A percentile compares a stretch with the other conserved stretches of the same genome.
Evolutionary conservation across 1,284 basidiomycete species (phyloP).

Genomic region (Schizophyllum amplum): DNA sequence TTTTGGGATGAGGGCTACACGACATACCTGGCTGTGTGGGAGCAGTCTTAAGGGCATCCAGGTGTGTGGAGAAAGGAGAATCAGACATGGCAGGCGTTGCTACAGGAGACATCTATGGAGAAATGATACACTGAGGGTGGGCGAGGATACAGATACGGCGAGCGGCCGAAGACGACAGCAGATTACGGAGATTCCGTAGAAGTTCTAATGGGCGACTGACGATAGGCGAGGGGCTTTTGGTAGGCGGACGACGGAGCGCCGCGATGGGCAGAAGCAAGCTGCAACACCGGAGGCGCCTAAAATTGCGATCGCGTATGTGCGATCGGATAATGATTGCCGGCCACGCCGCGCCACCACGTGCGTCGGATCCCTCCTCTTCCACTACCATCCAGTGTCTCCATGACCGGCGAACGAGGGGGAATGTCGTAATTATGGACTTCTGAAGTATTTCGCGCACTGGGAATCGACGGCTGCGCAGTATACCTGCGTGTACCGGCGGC

Average conservation of each 20-base stretch:
- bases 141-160: background rate
- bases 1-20: constrained; percentile 5
- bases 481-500: too few species aligned
- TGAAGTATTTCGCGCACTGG: too few species aligned
- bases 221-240: background rate
- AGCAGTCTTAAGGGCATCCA: constrained; percentile 59
- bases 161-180: background rate
- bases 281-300: background rate
- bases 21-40: constrained; percentile 65
- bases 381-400: background rate
- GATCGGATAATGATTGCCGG: background rate
- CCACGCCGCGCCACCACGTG: background rate
- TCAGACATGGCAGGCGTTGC: constrained; percentile 36
- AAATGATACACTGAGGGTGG: constrained; percentile 15
- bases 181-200: background rate
- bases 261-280: background rate
- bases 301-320: background rate
- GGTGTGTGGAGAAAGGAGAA: constrained; percentile 39
- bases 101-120: constrained; percentile 46
- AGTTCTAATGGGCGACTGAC: background rate
- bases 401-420: too few species aligned
- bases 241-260: background rate
- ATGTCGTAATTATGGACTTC: too few species aligned
- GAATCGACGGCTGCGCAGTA: too few species aligned
- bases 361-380: background rate